These are phyloP conservation scores for Aspergillus ustus DNA, from an alignment of 2,329 filamentous ascomycete species.

Conservation along the genomic window DNA sequence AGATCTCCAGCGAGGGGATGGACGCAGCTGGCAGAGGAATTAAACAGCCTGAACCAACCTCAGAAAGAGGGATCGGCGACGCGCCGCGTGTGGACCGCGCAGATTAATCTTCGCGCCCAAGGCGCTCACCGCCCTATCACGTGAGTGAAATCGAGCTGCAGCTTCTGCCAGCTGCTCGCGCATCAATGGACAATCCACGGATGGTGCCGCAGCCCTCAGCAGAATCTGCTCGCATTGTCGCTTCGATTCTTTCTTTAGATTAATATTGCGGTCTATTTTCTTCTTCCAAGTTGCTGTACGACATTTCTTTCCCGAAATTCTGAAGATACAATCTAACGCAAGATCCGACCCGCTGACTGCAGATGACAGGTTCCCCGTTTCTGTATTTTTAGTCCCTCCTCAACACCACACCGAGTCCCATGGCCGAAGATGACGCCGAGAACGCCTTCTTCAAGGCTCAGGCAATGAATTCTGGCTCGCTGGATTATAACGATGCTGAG, in stretches of 20 bases:
- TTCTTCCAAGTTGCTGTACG: background rate
- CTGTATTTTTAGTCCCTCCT: slow-evolving; percentile 18
- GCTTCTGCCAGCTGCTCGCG: slow-evolving; percentile 26
- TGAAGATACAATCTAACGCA: background rate
- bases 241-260: slow-evolving; percentile 5
- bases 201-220: background rate
- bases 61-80: slow-evolving; percentile 25
- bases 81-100: slow-evolving; percentile 33
- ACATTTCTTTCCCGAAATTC: background rate
- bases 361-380: slow-evolving; percentile 5
- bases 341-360: slow-evolving; percentile 10
- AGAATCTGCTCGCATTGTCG: background rate
- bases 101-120: slow-evolving; percentile 27
- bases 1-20: slow-evolving; percentile 18
- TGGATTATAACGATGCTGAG: slow-evolving; percentile 52
- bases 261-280: background rate
- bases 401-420: slow-evolving; percentile 32
- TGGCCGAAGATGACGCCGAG: slow-evolving; percentile 60
- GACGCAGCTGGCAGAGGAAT: slow-evolving; percentile 22
- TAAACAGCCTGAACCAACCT: slow-evolving; percentile 20
- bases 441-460: slow-evolving; percentile 58
- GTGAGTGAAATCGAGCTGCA: slow-evolving; percentile 32
- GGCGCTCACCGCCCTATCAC: slow-evolving; percentile 37
- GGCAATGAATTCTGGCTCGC: slow-evolving; percentile 46
- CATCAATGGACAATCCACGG: slow-evolving; percentile 4